Base-by-base conservation (phyloP, 208 protist species). In the Acanthamoeba sp. region DNA sequence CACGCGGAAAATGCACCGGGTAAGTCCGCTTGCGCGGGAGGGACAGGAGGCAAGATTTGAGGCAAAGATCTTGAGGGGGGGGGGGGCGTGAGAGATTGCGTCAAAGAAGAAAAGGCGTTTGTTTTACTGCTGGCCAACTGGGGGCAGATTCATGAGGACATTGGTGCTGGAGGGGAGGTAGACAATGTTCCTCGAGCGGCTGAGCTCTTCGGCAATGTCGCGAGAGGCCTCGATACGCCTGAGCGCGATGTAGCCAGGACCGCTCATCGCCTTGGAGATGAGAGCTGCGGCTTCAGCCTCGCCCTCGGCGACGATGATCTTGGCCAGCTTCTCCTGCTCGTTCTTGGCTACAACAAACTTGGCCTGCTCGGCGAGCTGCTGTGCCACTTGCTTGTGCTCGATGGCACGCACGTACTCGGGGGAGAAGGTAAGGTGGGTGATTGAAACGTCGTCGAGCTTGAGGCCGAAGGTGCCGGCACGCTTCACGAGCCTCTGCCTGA, bases 371-470 rank as follows among this genome's bases (percentile, higher is more conserved):
- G 98, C 98, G 97, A 98, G 98, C 96, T 99, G 98, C 96, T 99
- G 98, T 0, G 98, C 98, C 66, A 99, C 98, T 95, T 99, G 98
- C 95, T 99, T 99, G 62, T 97, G 96, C 96, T 99, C 98, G 85
- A 99, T 98, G 34, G 98, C 98, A 87, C 96, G 96, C 50, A 98
- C 98, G 96, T 99, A 99, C 96, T 99, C 98, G 92, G 98, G 98
- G 27, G 98, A 97, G 82, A 99, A 99, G 95, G 97, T 98, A 97
- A 99, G 98, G 94, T 99, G 98, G 3, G 99, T 98, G 40, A 93
- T 80, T 4, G 89, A 42, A 5, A 93, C 89, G 32, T 93, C 89
- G 12, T 93, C 89, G 32, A 93, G 69, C 40, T 62, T 80, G 45
- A 93, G 32, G 29, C 64, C 64, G 45, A 93, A 93, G 24, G 55